Percentiles rank a stretch among this genome's conserved stretches.
These are phyloP conservation scores for Platanthera guangdongensis DNA, from an alignment of 106 monocot genomes.

Conservation along the genomic window DNA sequence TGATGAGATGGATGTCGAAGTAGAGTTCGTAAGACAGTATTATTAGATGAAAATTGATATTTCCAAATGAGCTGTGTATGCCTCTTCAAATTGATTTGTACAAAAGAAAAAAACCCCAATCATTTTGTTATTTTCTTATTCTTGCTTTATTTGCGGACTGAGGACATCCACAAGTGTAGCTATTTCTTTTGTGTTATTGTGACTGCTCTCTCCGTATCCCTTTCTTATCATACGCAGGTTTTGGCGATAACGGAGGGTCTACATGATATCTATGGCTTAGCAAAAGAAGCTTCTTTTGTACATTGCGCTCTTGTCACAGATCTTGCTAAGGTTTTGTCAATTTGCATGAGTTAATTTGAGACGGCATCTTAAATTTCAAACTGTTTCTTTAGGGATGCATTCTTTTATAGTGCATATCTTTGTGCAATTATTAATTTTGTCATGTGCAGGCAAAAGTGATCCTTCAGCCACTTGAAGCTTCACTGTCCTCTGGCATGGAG, in stretches of 20 bases:
- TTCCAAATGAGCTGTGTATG: not conserved
- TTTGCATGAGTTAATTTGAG: not conserved
- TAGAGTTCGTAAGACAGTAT: not conserved
- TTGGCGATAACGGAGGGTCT: slow-evolving; percentile 80
- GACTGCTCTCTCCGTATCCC: slow-evolving; percentile 9
- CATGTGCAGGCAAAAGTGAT: slow-evolving; percentile 48
- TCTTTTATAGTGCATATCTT: not conserved
- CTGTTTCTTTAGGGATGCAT: not conserved
- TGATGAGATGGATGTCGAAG: not conserved
- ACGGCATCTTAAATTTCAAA: not conserved
- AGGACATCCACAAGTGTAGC: not conserved
- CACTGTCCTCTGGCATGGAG: slow-evolving; percentile 53
- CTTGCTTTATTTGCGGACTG: not conserved
- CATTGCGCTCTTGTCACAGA: slow-evolving; percentile 52
- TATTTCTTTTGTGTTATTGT: not conserved
- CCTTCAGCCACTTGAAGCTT: slow-evolving; percentile 81
- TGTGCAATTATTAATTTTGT: not conserved
- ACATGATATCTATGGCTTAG: slow-evolving; percentile 69
- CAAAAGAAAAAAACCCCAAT: too few relatives aligned
- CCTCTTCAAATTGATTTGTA: not conserved
- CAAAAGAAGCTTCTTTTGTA: slow-evolving; percentile 68
- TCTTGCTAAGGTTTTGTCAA: slow-evolving; percentile 61
- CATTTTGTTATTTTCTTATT: not conserved
- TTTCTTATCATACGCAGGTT: slow-evolving; percentile 39
- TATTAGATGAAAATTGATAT: not conserved